Evolutionary conservation across 1,139 yeast genomes (phyloP), one percentile per base, ranked within the genome.

Genomic region (Cylindricascospora bacillispora): DNA sequence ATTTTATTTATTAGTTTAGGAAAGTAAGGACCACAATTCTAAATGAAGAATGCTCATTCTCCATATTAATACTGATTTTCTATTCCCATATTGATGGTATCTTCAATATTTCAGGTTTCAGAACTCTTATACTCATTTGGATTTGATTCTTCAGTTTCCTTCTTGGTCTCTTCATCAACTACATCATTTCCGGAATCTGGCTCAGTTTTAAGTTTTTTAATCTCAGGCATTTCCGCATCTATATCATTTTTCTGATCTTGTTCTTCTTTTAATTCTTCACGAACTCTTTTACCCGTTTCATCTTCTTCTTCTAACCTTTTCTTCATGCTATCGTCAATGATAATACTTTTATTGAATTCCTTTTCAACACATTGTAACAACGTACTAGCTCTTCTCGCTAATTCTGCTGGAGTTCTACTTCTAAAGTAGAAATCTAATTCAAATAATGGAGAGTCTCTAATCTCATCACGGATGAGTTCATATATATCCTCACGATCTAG

Each of bases 361-460:
- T 69, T 74, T 35, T 72, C 64, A 22, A 79, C 60, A 48, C 82
- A 73, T 6, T 70, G 72, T 33, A 79, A 56, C 38, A 80, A 57
- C 1, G 86, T 75, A 31, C 65, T 65, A 36, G 82, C 72, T 44
- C 93, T 63, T 57, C 89, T 68, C 10, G 73, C 63, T 25, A 79
- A 55, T 49, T 79, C 92, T 5, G 69, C 59, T 0, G 73, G 58
- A 15, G 71, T 71, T 50, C 89, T 63, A 35, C 80, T 71, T 41
- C 73, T 82, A 44, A 79, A 63, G 56, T 76, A 79, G 45, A 70
- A 77, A 50, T 80, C 86, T 49, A 73, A 67, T 43, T 74, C 71
- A 55, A 75, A 76, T 41, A 75, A 56, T 6, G 74, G 73, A 22
- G 73, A 70, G 29, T 65, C 66, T 38, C 76, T 60, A 28, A 79